Conservation (phyloP, 2,329 filamentous ascomycete species). For the Albophoma yamanashiensis region DNA sequence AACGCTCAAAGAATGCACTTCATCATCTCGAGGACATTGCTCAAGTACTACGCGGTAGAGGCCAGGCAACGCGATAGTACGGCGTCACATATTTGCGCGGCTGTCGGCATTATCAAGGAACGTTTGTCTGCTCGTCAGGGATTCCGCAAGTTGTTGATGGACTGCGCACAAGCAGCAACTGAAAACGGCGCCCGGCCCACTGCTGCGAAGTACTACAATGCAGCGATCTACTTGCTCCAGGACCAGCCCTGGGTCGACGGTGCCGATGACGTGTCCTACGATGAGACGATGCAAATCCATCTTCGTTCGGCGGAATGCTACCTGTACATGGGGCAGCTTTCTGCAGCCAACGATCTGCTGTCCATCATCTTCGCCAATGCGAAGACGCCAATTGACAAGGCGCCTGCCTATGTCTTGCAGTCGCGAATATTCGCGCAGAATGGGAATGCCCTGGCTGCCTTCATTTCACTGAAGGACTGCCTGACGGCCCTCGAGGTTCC, state of each 20-base stretch:
- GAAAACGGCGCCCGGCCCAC: slow-evolving; percentile 77
- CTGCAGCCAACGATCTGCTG: slow-evolving; percentile 58
- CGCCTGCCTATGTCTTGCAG: slow-evolving; percentile 72
- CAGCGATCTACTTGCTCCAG: slow-evolving; percentile 71
- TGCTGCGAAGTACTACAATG: slow-evolving; percentile 70
- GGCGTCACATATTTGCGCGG: slow-evolving; percentile 72
- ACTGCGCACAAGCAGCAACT: slow-evolving; percentile 66
- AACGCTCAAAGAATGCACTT: slow-evolving; percentile 79
- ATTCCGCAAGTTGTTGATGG: slow-evolving; percentile 67
- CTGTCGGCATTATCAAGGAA: slow-evolving; percentile 62
- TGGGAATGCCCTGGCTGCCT: slow-evolving; percentile 60
- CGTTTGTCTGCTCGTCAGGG: slow-evolving; percentile 48
- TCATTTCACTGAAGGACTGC: slow-evolving; percentile 60
- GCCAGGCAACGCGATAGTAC: slow-evolving; percentile 57
- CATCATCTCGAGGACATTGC: slow-evolving; percentile 70
- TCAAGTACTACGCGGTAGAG: slow-evolving; percentile 57
- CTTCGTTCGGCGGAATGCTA: slow-evolving; percentile 75
- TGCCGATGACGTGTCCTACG: slow-evolving; percentile 64
- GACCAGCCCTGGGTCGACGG: slow-evolving; percentile 64
- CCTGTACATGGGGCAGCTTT: slow-evolving; percentile 64
- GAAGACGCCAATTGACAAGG: slow-evolving; percentile 65
- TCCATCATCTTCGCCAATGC: slow-evolving; percentile 60
- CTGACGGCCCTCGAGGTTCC: slow-evolving; percentile 58
- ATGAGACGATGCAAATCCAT: slow-evolving; percentile 73
- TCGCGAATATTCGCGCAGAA: slow-evolving; percentile 67